A percentile compares a stretch with the other conserved stretches of the same genome.
phyloP scores from a whole-genome alignment of 352 stramenopile genomes.

The Phytophthora hybrid region DNA sequence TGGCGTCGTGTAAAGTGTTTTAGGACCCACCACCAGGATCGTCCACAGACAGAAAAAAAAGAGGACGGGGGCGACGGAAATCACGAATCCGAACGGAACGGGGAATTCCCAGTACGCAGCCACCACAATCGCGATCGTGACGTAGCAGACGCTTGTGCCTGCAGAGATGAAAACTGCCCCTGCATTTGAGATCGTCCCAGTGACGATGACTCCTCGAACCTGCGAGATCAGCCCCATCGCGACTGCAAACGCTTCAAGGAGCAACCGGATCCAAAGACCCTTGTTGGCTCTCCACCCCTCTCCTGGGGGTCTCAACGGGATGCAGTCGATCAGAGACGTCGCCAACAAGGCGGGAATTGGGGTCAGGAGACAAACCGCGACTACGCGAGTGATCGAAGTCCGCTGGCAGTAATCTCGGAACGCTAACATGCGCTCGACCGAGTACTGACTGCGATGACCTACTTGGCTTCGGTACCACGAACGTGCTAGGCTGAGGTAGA shows the following conservation, averaged over 20 bases:
- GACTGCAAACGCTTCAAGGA: background rate
- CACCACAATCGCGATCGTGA: background rate
- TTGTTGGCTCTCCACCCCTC: background rate
- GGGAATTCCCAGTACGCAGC: background rate
- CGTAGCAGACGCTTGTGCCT: background rate
- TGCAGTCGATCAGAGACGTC: background rate
- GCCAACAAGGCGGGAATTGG: background rate
- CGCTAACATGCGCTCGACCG: background rate
- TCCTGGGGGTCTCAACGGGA: background rate
- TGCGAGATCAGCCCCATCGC: background rate
- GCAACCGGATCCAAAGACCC: background rate
- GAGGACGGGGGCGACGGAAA: background rate
- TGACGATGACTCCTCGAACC: background rate
- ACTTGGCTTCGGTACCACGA: background rate
- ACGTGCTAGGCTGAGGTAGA: background rate
- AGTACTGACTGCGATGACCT: background rate
- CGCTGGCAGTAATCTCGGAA: background rate
- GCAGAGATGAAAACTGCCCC: background rate
- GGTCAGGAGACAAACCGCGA: background rate
- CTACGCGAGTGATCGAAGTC: background rate
- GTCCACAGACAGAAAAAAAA: background rate
- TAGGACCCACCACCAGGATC: background rate
- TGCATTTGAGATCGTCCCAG: background rate
- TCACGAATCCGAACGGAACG: background rate
- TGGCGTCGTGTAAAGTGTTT: background rate